Base-by-base conservation (phyloP, 345 rosid genomes). In the Moricandia arvensis region DNA sequence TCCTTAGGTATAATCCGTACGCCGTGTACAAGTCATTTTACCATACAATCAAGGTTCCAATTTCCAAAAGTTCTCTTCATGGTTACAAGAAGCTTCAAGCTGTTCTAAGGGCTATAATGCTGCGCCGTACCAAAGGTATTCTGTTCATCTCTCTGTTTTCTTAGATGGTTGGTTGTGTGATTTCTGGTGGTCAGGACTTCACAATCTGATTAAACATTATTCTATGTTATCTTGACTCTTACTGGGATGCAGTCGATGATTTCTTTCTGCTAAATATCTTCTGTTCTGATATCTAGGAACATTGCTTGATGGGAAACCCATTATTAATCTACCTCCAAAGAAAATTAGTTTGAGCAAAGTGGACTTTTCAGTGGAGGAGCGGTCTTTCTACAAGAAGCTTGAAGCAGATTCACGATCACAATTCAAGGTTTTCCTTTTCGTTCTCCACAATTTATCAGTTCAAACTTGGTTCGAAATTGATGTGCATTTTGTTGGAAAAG, bases 51-150 rank as follows among this genome's bases (percentile, higher is more conserved):
- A 92, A 92, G 87, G 78, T 75, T 80, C 90, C 85, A 10, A 92
- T 95, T 72, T 83, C 90, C 41, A 90, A 81, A 86, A 85, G 86
- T 77, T 71, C 97, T 57, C 43, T 80, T 16, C 81, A 84, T 54
- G 99, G 97, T 60, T 95, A 95, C 90, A 92, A 87, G 88, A 95
- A 89, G 86, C 88, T 95, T 78, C 97, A 92, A 85, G 97, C 87
- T 68, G 87, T 95, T 79, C 81, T 95, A 75, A 88, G 87, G 81
- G 92, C 93, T 75, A 67, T 92, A 85, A 92, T 95, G 99, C 79
- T 95, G 70, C 96, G 99, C 15, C 99, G 99, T 57, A 90, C 99
- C 70, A 92, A 95, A 90, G 97, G 99, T 95, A 69, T 62, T 70
- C 75, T 15, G 26, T 8, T 68, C 29, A 15, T 31, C 71, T 75